Conservation (phyloP, 306 rosid genomes). For the Cucurbita maxima region DNA sequence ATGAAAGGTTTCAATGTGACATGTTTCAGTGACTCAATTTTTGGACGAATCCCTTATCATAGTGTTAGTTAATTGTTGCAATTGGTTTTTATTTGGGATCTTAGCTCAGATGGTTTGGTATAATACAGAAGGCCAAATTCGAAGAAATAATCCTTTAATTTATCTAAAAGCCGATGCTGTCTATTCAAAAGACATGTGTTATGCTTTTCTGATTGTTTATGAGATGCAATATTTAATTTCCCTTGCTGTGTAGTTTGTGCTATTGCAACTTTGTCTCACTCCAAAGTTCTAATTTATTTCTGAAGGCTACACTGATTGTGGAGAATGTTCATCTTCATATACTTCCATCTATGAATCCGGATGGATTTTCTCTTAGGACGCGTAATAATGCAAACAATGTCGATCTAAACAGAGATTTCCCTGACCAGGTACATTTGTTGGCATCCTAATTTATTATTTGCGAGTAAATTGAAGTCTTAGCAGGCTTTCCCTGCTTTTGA, state of each 20-base stretch:
- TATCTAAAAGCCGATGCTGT: neutral
- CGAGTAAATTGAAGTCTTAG: neutral
- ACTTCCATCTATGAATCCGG: conserved; percentile 95
- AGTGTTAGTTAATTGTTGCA: neutral
- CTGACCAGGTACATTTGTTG: conserved; percentile 59
- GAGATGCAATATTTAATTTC: neutral
- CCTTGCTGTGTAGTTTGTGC: neutral
- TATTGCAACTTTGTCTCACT: neutral
- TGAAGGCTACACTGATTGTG: conserved; percentile 65
- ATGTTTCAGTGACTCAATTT: neutral
- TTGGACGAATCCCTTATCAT: neutral
- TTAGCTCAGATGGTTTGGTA: neutral
- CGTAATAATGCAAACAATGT: conserved; percentile 77
- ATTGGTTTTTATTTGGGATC: neutral
- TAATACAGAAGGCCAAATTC: neutral
- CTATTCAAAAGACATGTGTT: neutral
- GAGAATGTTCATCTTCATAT: conserved; percentile 85
- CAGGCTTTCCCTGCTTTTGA: neutral
- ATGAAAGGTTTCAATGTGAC: neutral
- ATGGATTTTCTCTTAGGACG: conserved; percentile 59
- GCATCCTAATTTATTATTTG: neutral
- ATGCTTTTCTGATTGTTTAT: neutral
- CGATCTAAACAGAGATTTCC: conserved; percentile 91
- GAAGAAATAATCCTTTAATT: neutral
- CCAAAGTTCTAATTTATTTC: conserved; percentile 3